A percentile compares a stretch with the other conserved stretches of the same genome.
Evolutionary conservation across 768 basidiomycete genomes (phyloP).

Genomic region (Boletus patriciae): DNA sequence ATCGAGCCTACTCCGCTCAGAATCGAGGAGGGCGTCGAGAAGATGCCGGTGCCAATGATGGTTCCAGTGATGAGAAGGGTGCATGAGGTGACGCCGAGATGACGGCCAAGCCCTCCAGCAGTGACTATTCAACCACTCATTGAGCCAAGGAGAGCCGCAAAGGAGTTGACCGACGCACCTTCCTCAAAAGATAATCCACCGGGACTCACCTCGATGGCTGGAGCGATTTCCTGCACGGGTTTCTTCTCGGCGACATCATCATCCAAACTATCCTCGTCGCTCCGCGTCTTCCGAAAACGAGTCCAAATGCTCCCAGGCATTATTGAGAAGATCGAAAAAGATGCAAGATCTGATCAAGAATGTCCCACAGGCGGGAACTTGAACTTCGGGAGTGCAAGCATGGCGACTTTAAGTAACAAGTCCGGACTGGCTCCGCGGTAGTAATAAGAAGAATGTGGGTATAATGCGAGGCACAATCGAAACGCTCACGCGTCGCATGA

Average conservation of each 20-base stretch:
- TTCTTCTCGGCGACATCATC: not conserved
- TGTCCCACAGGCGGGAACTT: not conserved
- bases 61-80: slow-evolving; percentile 57
- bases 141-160: not conserved
- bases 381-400: not conserved
- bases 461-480: too few relatives aligned
- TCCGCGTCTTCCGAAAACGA: not conserved
- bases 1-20: slow-evolving; percentile 55
- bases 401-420: slow-evolving; percentile 2
- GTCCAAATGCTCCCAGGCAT: slow-evolving; percentile 13
- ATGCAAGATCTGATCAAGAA: not conserved
- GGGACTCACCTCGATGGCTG: slow-evolving; percentile 30
- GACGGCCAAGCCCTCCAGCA: slow-evolving; percentile 58
- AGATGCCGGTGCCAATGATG: slow-evolving; percentile 66
- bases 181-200: slow-evolving; percentile 52
- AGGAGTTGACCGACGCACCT: slow-evolving; percentile 30
- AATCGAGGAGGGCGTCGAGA: slow-evolving; percentile 61
- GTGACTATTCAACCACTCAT: slow-evolving; percentile 33
- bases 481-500: too few relatives aligned
- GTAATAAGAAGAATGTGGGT: not conserved
- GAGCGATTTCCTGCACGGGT: not conserved
- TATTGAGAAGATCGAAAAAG: not conserved
- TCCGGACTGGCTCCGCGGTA: not conserved
- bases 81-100: slow-evolving; percentile 56
- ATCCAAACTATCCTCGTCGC: not conserved